Conservation (phyloP, 495 filamentous ascomycete species). For the Parmelia sp. region DNA sequence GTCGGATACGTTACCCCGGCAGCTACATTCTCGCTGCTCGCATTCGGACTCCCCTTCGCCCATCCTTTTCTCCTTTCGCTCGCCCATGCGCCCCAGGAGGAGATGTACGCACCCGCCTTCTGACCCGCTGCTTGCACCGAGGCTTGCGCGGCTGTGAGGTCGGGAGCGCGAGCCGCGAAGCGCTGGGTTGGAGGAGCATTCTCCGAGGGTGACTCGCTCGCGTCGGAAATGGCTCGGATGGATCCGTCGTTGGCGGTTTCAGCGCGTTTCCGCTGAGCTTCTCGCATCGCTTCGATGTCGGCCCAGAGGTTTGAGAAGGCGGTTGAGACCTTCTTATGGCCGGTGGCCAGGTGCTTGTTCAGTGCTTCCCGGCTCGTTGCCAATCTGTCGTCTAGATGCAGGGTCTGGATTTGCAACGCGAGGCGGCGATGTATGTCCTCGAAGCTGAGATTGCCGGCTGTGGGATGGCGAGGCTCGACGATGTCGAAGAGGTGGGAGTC, state of each 20-base stretch:
- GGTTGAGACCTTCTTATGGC: conserved; percentile 73
- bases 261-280: conserved; percentile 70
- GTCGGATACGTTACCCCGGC: conserved; percentile 12
- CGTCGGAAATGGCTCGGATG: conserved; percentile 28
- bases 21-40: conserved; percentile 13
- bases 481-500: conserved; percentile 91
- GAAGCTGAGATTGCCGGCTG: conserved; percentile 87
- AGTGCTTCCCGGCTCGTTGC: conserved; percentile 70
- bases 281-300: conserved; percentile 79
- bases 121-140: conserved; percentile 59
- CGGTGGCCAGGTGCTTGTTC: conserved; percentile 71
- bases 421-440: conserved; percentile 91
- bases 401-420: conserved; percentile 78
- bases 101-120: conserved; percentile 80
- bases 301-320: conserved; percentile 83
- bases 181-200: conserved; percentile 30
- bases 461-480: conserved; percentile 86
- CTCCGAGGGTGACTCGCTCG: conserved; percentile 10
- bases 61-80: conserved; percentile 73
- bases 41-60: conserved; percentile 36
- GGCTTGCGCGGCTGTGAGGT: conserved; percentile 61
- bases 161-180: conserved; percentile 36
- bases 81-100: conserved; percentile 93
- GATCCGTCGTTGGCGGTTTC: conserved; percentile 37
- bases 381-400: conserved; percentile 81